Conservation (phyloP, 1,284 basidiomycete genomes). For the Leucoagaricus sp. region DNA sequence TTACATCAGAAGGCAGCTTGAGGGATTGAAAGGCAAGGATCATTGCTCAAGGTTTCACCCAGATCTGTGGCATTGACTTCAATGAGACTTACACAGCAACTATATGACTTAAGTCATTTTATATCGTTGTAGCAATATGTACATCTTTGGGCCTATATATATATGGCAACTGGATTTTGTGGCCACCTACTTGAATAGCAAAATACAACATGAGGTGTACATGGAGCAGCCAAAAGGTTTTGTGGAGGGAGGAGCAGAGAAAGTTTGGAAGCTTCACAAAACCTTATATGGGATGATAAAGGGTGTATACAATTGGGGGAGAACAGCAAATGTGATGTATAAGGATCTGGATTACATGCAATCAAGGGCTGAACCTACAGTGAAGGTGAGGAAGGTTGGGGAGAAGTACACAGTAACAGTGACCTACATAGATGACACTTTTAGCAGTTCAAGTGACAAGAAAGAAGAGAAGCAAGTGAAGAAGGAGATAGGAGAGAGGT, state of each 20-base stretch:
- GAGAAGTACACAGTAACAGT: neutral
- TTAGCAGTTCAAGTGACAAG: neutral
- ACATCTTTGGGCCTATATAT: slow-evolving; percentile 28
- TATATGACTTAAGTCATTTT: slow-evolving; percentile 1
- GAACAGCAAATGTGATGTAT: too few species aligned
- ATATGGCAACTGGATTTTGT: too few species aligned
- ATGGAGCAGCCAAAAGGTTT: too few species aligned
- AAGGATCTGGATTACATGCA: too few species aligned
- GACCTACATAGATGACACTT: neutral
- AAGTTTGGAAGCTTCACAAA: too few species aligned
- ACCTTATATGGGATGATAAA: too few species aligned
- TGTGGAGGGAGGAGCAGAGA: too few species aligned
- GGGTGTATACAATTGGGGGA: too few species aligned
- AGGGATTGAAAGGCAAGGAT: slow-evolving; percentile 14
- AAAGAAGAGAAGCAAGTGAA: neutral
- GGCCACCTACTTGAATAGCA: too few species aligned
- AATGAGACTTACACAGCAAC: slow-evolving; percentile 5
- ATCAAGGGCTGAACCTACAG: too few species aligned
- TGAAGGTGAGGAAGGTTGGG: neutral
- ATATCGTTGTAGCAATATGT: slow-evolving; percentile 33
- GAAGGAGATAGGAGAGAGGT: neutral
- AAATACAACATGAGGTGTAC: too few species aligned
- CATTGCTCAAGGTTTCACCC: slow-evolving; percentile 17
- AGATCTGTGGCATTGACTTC: slow-evolving; percentile 11
- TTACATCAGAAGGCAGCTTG: slow-evolving; percentile 10